Conservation (phyloP, 2,329 filamentous ascomycete genomes). For the Fusarium musae region DNA sequence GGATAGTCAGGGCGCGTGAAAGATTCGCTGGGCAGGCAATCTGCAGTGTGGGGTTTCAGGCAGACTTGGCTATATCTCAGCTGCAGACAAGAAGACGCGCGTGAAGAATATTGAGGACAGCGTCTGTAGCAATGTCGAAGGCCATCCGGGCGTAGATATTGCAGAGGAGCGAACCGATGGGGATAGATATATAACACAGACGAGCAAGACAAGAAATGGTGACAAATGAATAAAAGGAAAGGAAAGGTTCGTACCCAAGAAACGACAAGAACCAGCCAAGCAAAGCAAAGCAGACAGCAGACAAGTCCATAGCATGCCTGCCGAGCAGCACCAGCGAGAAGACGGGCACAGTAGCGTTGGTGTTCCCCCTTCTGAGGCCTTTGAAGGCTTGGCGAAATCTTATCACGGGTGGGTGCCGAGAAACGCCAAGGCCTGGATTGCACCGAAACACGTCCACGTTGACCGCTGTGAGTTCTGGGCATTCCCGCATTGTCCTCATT, state of each 20-base stretch:
- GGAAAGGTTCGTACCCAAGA: conserved; percentile 25
- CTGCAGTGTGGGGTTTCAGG: neutral
- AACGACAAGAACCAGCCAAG: conserved; percentile 33
- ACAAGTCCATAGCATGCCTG: conserved; percentile 35
- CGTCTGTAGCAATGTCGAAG: conserved; percentile 24
- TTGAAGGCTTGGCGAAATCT: conserved; percentile 49
- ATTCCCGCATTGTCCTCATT: conserved; percentile 21
- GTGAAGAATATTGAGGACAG: conserved; percentile 18
- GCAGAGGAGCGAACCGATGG: conserved; percentile 11
- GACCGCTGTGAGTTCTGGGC: conserved; percentile 44
- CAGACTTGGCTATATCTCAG: conserved; percentile 16
- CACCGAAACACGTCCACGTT: conserved; percentile 46
- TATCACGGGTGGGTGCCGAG: conserved; percentile 47
- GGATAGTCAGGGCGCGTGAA: neutral
- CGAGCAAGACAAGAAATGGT: conserved; percentile 15
- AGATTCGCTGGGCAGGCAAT: conserved; percentile 2
- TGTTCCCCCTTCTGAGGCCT: conserved; percentile 46
- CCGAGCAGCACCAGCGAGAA: conserved; percentile 27
- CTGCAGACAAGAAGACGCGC: conserved; percentile 15
- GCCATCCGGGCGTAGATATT: conserved; percentile 30
- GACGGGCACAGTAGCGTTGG: conserved; percentile 41
- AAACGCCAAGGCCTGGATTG: conserved; percentile 46
- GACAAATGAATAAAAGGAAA: conserved; percentile 23
- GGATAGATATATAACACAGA: conserved; percentile 21
- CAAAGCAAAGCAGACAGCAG: conserved; percentile 33